phyloP scores from a whole-genome alignment of 2,329 filamentous ascomycete genomes.

The Orbilia javanica region DNA sequence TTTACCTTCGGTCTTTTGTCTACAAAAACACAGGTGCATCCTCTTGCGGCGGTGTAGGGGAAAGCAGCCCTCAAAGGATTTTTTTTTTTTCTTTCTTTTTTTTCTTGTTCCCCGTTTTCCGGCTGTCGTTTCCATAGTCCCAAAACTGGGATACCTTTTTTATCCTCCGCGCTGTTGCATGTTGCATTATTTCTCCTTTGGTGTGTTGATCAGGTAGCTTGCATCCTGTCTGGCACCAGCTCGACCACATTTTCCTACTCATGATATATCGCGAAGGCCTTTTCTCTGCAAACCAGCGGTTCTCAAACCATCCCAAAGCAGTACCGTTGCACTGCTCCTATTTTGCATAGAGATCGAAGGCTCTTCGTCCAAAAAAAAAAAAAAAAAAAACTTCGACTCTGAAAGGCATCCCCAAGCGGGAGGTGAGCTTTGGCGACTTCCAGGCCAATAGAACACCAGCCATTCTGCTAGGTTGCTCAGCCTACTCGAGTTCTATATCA shows the following conservation, averaged over 20 bases:
- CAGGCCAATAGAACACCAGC: constrained; percentile 45
- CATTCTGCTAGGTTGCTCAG: constrained; percentile 37
- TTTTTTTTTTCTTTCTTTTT: background rate
- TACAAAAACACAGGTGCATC: constrained; percentile 16
- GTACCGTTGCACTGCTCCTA: constrained; percentile 9
- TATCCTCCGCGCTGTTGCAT: constrained; percentile 44
- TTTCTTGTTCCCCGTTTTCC: background rate
- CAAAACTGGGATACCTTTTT: constrained; percentile 4
- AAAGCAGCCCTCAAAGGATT: constrained; percentile 16
- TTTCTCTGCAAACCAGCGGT: constrained; percentile 25
- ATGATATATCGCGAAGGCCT: constrained; percentile 37
- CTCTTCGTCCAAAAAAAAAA: constrained; percentile 18
- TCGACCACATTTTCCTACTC: constrained; percentile 16
- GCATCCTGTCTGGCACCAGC: constrained; percentile 33
- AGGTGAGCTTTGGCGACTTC: constrained; percentile 48
- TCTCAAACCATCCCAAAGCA: constrained; percentile 22
- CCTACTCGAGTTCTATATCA: constrained; percentile 18
- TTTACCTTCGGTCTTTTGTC: constrained; percentile 4
- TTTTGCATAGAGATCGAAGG: constrained; percentile 32
- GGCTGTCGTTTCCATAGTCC: background rate
- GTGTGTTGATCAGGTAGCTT: constrained; percentile 54
- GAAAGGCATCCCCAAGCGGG: constrained; percentile 56
- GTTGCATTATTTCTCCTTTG: constrained; percentile 56
- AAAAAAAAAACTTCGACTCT: too few relatives aligned
- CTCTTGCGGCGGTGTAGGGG: constrained; percentile 33